phyloP scores from a whole-genome alignment of 257 asterid species.

The Solanum appendiculatum region DNA sequence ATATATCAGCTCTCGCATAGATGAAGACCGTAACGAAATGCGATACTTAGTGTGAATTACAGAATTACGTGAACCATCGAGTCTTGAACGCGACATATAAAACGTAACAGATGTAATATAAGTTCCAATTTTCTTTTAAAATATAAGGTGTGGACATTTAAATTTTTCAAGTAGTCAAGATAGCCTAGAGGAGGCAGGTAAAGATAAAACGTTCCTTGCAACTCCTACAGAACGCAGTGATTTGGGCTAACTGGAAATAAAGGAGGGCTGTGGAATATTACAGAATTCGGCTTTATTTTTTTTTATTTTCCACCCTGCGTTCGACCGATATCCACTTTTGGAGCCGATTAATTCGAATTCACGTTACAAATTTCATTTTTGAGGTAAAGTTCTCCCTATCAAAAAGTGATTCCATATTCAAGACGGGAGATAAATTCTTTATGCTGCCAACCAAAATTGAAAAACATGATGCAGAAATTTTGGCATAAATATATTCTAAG shows the following conservation, averaged over 20 bases:
- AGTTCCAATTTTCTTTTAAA: background rate
- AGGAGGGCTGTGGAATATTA: background rate
- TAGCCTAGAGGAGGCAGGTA: too few relatives aligned
- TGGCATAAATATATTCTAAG: background rate
- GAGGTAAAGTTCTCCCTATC: background rate
- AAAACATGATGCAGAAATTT: background rate
- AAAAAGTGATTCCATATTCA: background rate
- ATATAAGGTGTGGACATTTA: background rate
- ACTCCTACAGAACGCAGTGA: background rate
- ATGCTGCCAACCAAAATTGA: background rate
- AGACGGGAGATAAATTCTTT: accelerated
- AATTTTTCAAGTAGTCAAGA: too few relatives aligned
- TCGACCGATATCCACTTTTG: background rate
- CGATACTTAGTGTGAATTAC: too few relatives aligned
- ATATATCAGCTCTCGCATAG: background rate
- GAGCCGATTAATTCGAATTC: background rate
- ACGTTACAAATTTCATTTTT: background rate
- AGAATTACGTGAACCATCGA: background rate
- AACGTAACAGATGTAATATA: background rate
- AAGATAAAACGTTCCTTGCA: background rate
- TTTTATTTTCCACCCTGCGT: background rate
- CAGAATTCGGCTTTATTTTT: background rate
- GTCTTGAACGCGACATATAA: too few relatives aligned
- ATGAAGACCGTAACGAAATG: too few relatives aligned
- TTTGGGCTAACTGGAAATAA: background rate